Conservation (phyloP, 176 grass and related monocot species). For the Pontederia crassipes region DNA sequence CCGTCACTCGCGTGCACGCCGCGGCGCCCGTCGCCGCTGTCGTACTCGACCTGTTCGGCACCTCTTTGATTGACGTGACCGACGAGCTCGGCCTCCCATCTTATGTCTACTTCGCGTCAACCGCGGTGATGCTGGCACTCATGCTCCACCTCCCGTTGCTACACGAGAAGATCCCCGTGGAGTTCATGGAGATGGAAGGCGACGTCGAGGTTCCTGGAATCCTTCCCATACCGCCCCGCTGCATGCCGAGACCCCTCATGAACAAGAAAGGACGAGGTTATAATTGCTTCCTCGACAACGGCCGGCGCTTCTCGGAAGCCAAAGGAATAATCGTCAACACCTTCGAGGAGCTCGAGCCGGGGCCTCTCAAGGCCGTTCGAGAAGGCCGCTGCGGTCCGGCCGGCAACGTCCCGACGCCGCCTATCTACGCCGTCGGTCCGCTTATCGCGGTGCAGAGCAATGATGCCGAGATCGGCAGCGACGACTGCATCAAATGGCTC, state of each 20-base stretch:
- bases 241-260: conserved; percentile 23
- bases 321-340: conserved; percentile 44
- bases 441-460: not conserved
- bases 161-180: conserved; percentile 11
- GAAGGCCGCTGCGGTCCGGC: conserved; percentile 3
- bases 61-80: conserved; percentile 30
- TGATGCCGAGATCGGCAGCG: not conserved
- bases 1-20: conserved; percentile 20
- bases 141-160: conserved; percentile 29
- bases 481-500: conserved; percentile 45
- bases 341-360: conserved; percentile 21
- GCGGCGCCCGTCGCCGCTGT: conserved; percentile 30
- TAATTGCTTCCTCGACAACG: conserved; percentile 29
- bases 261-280: conserved; percentile 29
- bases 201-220: conserved; percentile 37
- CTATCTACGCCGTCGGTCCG: conserved; percentile 27
- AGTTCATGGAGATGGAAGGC: conserved; percentile 20
- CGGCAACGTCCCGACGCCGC: not conserved
- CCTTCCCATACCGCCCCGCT: conserved; percentile 24
- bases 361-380: conserved; percentile 13
- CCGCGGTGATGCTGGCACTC: conserved; percentile 28
- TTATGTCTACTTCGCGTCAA: conserved; percentile 55
- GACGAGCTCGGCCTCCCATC: conserved; percentile 30
- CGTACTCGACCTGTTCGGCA: conserved; percentile 55
- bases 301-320: conserved; percentile 18